Evolutionary conservation across 2,329 filamentous ascomycete species (phyloP), one percentile per base, ranked within the genome.

Genomic region (Myriosclerotinia duriaeana): DNA sequence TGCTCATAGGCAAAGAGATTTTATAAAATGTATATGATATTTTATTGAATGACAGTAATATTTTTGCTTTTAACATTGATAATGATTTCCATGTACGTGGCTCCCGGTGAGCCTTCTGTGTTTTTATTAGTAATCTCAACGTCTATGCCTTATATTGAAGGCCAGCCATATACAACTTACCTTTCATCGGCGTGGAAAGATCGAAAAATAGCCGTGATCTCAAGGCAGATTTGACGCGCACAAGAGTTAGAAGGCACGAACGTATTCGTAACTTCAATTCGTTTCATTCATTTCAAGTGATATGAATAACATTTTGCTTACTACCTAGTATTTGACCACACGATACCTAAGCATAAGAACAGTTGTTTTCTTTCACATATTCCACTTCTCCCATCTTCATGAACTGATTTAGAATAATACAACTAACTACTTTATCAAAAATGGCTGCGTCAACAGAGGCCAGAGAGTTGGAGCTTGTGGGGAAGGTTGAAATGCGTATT

Each of bases 401-500:
- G 22, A 40, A 42, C n/a, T 17, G 36, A 62, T 8, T 34, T 20
- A 55, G 8, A 42, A 22, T 48, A 42, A 55, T 44, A 54, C 26
- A 22, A n/a, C 34, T 4, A 30, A n/a, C 34, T 4, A 44, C 26
- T 52, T 38, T 14, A 40, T 53, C 30, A 63, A 20, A 20, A 9
- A 66, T 66, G 64, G 36, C 64, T 50, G 12, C 64, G 50, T 72
- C 74, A 15, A 72, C 72, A 26, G 73, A 76, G 68, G 69, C 71
- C 30, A 71, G 73, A 67, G 93, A 97, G 83, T 83, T 96, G 71
- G 86, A 87, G 71, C 85, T 97, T 69, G 86, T 97, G 63, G 90
- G 91, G 74, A 94, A 91, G 76, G 89, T 96, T 55, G 93, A 89
- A 70, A 95, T 97, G 74, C 76, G 74, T 17, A 77, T 87, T 20